Evolutionary conservation across 768 basidiomycete species (phyloP), one percentile per base, ranked within the genome.

Genomic region (Pilatotrama ljubarskyi): DNA sequence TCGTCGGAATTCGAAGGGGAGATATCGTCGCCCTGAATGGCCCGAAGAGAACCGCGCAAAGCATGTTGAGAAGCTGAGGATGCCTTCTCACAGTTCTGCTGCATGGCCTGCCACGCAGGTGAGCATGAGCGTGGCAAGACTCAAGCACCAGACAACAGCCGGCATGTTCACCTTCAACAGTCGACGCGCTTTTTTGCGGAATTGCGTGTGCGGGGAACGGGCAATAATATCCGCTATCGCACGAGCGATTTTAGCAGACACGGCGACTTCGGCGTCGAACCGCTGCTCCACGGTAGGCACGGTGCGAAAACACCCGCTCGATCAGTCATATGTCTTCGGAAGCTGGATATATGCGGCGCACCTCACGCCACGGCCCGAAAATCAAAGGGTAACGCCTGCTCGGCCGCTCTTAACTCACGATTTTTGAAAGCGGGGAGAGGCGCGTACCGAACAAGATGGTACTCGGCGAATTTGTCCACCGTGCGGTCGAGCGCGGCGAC

Each of bases 361-460:
- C 90, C 76, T 80, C 79, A 68, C 79, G 77, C 84, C 85, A 85
- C 25, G 77, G 72, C 2, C 91, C 91, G 69, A 92, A 93, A 56
- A 91, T 82, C 38, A 90, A 76, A 20, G 91, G 91, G 73, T 91
- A 91, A 2, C 85, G 84, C 66, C 91, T 92, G 64, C 32, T 11
- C 11, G 18, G 22, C 24, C 15, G 18, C 9, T 47, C 43, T 42
- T 44, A 40, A 41, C 58, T 58, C 48, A 35, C 48, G 41, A 63
- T 36, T 35, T 20, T 44, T 69, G 20, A 32, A 17, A 18, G 37
- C 36, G 26, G 20, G 20, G 15, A 20, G 20, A 17, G 17, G 5
- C 14, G 17, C 77, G 42, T 65, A 87, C 88, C 78, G 82, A 47
- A 86, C 81, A 36, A 90, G 74, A 51, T 89, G 84, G 63, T 77